phyloP scores from a whole-genome alignment of 2,329 filamentous ascomycete genomes.

The Thelonectria blattea region DNA sequence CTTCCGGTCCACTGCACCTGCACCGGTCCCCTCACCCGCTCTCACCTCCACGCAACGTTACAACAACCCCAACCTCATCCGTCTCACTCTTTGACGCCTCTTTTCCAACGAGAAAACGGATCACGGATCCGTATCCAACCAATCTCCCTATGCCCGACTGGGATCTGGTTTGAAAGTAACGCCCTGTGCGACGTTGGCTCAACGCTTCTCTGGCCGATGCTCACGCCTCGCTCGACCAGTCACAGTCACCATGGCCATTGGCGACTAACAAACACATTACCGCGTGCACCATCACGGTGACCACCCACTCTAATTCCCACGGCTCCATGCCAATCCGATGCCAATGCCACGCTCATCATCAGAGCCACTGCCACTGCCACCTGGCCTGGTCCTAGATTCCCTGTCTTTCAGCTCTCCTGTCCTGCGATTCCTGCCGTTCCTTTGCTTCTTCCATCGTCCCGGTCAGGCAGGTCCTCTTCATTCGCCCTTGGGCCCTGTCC shows the following conservation, averaged over 20 bases:
- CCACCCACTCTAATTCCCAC: slow-evolving; percentile 14
- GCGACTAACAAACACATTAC: slow-evolving; percentile 15
- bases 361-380: too few species aligned
- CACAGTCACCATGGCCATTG: background rate
- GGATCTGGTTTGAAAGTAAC: background rate
- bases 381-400: slow-evolving; percentile 21
- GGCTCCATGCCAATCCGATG: slow-evolving; percentile 1
- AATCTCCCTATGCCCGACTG: background rate
- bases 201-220: background rate
- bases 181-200: slow-evolving; percentile 5
- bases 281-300: background rate
- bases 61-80: slow-evolving; percentile 19
- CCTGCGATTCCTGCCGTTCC: slow-evolving; percentile 1
- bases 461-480: slow-evolving; percentile 1
- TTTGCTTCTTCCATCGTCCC: slow-evolving; percentile 15
- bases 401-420: slow-evolving; percentile 13
- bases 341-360: slow-evolving; percentile 2
- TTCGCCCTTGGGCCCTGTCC: slow-evolving; percentile 9
- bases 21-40: slow-evolving; percentile 9
- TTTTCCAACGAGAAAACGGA: background rate
- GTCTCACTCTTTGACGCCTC: slow-evolving; percentile 11
- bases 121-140: background rate
- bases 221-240: background rate
- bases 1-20: background rate
- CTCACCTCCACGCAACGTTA: slow-evolving; percentile 23